These are phyloP conservation scores for Dispira parvispora DNA, from an alignment of 192 early-diverging fungal genomes.

Conservation along the genomic window DNA sequence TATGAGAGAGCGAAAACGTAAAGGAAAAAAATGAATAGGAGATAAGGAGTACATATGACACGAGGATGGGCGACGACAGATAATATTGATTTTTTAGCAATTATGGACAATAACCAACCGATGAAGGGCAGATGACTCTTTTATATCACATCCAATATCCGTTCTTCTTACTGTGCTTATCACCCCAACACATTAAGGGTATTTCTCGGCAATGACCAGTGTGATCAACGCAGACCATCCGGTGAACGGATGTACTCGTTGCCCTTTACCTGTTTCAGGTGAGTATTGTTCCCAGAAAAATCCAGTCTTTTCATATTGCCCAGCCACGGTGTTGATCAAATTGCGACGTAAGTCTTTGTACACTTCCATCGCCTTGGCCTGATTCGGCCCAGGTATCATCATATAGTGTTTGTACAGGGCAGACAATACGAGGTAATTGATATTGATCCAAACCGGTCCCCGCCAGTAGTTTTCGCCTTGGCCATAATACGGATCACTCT, in stretches of 20 bases:
- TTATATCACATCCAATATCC: too few relatives aligned
- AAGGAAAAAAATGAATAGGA: too few relatives aligned
- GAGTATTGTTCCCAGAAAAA: conserved; percentile 92
- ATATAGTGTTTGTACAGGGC: conserved; percentile 51
- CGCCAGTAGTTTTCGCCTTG: conserved; percentile 90
- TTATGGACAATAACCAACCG: too few relatives aligned
- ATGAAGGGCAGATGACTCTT: too few relatives aligned
- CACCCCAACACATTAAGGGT: conserved; percentile 13
- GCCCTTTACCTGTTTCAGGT: conserved; percentile 47
- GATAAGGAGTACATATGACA: too few relatives aligned
- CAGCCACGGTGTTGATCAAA: conserved; percentile 54
- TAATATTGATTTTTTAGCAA: too few relatives aligned
- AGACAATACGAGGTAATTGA: conserved; percentile 69
- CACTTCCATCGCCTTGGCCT: conserved; percentile 44
- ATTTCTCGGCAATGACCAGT: conserved; percentile 73
- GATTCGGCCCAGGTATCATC: conserved; percentile 40
- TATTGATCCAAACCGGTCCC: conserved; percentile 85
- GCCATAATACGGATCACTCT: conserved; percentile 40
- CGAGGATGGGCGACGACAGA: too few relatives aligned
- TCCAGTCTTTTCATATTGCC: conserved; percentile 56
- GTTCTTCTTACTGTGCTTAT: too few relatives aligned
- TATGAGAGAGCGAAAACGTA: too few relatives aligned
- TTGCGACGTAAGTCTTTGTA: conserved; percentile 60
- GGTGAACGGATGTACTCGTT: conserved; percentile 84
- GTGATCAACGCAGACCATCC: conserved; percentile 81